These are phyloP conservation scores for Curvularia spicifera DNA, from an alignment of 2,329 filamentous ascomycete species.

Conservation along the genomic window DNA sequence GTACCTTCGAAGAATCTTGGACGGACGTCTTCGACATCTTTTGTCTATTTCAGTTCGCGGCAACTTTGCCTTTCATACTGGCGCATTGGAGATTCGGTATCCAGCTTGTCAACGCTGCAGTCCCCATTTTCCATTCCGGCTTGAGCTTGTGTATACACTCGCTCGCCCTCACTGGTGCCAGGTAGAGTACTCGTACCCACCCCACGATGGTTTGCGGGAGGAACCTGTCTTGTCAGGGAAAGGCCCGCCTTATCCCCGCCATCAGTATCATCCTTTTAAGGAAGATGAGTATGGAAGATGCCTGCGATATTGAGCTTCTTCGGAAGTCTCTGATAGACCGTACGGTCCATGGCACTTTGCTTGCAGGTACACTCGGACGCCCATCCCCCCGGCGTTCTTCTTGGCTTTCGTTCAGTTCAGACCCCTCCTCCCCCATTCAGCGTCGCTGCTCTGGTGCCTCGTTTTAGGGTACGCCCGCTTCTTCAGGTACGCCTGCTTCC, in stretches of 20 bases:
- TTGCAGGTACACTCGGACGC: conserved; percentile 29
- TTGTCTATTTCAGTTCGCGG: background rate
- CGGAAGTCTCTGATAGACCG: conserved; percentile 27
- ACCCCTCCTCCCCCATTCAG: conserved; percentile 6
- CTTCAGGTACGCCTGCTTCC: conserved; percentile 19
- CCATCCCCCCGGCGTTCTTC: conserved; percentile 16
- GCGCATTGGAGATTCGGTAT: conserved; percentile 10
- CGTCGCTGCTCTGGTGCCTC: conserved; percentile 8
- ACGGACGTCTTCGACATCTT: background rate
- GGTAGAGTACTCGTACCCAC: conserved; percentile 25
- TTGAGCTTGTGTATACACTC: conserved; percentile 1
- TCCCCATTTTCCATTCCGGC: conserved; percentile 12
- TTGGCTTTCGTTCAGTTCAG: conserved; percentile 18
- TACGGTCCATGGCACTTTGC: conserved; percentile 33
- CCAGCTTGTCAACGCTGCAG: conserved; percentile 4
- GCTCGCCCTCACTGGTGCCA: conserved; percentile 17
- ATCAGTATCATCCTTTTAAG: conserved; percentile 33
- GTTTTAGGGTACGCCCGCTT: conserved; percentile 14
- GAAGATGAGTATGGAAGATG: conserved; percentile 34
- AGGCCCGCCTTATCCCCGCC: conserved; percentile 22
- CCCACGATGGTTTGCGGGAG: conserved; percentile 26
- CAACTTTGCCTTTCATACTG: conserved; percentile 4
- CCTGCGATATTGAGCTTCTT: conserved; percentile 31
- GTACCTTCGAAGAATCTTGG: background rate
- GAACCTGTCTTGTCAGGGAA: conserved; percentile 33